Conservation (phyloP, 495 filamentous ascomycete genomes). For the Podospora pseudocomata region DNA sequence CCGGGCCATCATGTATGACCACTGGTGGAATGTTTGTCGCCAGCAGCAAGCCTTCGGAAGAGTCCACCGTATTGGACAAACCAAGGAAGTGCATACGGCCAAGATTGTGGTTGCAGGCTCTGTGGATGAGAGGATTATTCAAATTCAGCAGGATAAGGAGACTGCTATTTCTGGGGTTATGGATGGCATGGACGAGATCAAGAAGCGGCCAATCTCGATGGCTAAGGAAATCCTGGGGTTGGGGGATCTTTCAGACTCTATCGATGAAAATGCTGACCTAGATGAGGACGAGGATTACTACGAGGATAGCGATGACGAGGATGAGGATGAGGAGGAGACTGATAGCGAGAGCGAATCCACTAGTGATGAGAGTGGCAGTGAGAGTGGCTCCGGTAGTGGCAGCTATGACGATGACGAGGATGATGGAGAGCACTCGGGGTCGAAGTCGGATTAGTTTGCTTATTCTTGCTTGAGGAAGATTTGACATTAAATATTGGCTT, state of each 20-base stretch:
- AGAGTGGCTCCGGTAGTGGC: not conserved
- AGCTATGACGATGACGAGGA: not conserved
- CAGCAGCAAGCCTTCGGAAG: slow-evolving; percentile 58
- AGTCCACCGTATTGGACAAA: slow-evolving; percentile 61
- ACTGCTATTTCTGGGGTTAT: not conserved
- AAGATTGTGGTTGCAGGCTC: slow-evolving; percentile 49
- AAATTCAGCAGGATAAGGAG: slow-evolving; percentile 24
- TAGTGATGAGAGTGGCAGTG: not conserved
- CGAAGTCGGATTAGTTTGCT: not conserved
- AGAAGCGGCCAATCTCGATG: not conserved
- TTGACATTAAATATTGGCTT: not conserved
- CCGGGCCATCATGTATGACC: slow-evolving; percentile 43
- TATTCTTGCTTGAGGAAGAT: not conserved
- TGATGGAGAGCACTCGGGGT: not conserved
- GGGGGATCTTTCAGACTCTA: not conserved
- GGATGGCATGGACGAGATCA: not conserved
- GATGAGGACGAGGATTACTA: not conserved
- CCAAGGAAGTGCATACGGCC: slow-evolving; percentile 49
- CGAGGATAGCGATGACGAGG: not conserved
- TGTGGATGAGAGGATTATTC: slow-evolving; percentile 51
- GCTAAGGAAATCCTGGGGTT: not conserved
- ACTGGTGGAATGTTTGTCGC: slow-evolving; percentile 39
- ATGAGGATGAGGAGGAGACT: no score
- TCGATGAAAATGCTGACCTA: not conserved
- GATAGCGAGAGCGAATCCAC: not conserved